Evolutionary conservation across 2,329 filamentous ascomycete genomes (phyloP), one percentile per base, ranked within the genome.

Genomic region (Hymenoscyphus scutula): DNA sequence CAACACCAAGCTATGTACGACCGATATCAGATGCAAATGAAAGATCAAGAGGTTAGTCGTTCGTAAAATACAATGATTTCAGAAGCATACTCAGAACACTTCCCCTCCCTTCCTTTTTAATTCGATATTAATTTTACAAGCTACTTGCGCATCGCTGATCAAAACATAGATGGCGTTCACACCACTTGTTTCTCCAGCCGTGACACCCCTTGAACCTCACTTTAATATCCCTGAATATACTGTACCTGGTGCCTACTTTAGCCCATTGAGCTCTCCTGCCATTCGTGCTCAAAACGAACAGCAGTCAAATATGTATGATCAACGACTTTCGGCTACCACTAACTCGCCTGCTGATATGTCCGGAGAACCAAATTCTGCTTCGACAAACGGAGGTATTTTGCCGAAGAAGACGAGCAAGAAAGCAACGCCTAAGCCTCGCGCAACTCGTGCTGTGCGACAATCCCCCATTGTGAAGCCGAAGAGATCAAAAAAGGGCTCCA

Each of bases 121-220:
- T n/a, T n/a, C n/a, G n/a, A 23, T 11, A 23, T 11, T 17, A 23
- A 23, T 10, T 48, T 11, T 25, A 48, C 23, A 23, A 25, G 19
- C 19, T 7, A 10, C 41, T 23, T 23, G n/a, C 11, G 15, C 41
- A 25, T 19, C 5, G 37, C 41, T 62, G 57, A 64, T 61, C 56
- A n/a, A 55, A 29, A 17, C 51, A 58, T 71, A 89, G 85, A 86
- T 91, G 83, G 81, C 87, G 10, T 93, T 93, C 72, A 94, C 90
- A 2, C 91, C 91, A 0, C 81, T 94, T 32, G 90, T 91, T 11
- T 93, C 91, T 19, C 91, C 91, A n/a, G 91, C 90, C 4, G 90
- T 94, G 53, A 93, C 90, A 1, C 90, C 91, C 25, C 81, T 92
- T 58, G 91, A 93, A 71, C 81, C 84, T 51, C 86, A 88, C 67